A percentile compares a stretch with the other conserved stretches of the same genome.
These are phyloP conservation scores for Neurospora crassa DNA, from an alignment of 2,329 filamentous ascomycete genomes.

Conservation along the genomic window DNA sequence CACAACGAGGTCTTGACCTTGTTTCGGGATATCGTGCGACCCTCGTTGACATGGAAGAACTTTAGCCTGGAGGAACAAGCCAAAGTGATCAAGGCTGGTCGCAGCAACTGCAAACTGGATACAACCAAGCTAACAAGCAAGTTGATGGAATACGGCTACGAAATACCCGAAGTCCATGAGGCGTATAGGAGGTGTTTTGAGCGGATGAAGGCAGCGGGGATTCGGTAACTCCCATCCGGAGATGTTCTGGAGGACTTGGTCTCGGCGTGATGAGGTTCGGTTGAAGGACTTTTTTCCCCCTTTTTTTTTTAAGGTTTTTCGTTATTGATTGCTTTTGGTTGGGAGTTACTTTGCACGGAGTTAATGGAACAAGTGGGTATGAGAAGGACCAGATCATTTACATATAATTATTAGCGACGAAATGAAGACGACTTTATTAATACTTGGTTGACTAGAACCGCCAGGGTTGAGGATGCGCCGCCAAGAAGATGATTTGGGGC, in stretches of 20 bases:
- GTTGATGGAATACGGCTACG: constrained; percentile 47
- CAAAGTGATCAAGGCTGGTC: constrained; percentile 57
- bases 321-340: neutral
- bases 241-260: neutral
- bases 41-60: constrained; percentile 53
- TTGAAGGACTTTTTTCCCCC: neutral
- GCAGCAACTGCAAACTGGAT: constrained; percentile 58
- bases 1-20: constrained; percentile 58
- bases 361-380: neutral
- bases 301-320: neutral
- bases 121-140: constrained; percentile 51
- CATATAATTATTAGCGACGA: neutral
- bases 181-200: constrained; percentile 54
- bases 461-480: neutral
- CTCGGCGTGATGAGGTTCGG: neutral
- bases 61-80: constrained; percentile 57
- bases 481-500: neutral
- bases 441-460: neutral
- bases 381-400: neutral
- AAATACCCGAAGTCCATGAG: constrained; percentile 51
- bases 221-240: constrained; percentile 28
- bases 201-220: constrained; percentile 49
- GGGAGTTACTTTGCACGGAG: neutral
- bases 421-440: neutral
- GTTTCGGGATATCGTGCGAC: constrained; percentile 54